Base-by-base conservation (phyloP, 2,329 filamentous ascomycete genomes). In the Monosporascus sp. region DNA sequence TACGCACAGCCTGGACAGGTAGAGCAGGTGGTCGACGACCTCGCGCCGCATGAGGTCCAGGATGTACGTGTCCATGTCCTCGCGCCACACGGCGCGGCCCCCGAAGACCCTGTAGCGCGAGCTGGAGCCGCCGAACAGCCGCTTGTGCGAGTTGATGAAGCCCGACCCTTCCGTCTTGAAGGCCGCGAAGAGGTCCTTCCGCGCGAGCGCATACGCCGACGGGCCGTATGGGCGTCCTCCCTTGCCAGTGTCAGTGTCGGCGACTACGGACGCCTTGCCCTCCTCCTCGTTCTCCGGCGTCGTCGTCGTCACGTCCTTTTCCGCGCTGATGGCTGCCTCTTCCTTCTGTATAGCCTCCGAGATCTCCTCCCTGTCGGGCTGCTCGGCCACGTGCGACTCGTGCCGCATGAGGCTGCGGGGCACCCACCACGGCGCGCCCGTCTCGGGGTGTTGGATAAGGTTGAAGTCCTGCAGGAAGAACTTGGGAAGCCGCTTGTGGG, bases 381-480 rank as follows among this genome's bases (percentile, higher is more conserved):
- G 48, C 14, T 55, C 51, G 2, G 48, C 47, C 14, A 55, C 51
- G 15, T n/a, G 41, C 4, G 51, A 37, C 31, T 59, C 35, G 3
- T 60, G 57, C 44, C 71, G 66, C 2, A 68, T 57, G 15, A 75
- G 58, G 40, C 70, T 72, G 8, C 69, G 72, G 0, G 85, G 85
- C 17, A 84, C 72, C 65, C 78, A 81, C 81, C 82, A 88, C 0
- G 78, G 72, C 2, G 70, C 60, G 0, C 68, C 63, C 0, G 79
- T 81, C 9, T 75, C 69, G 0, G 85, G 84, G 52, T 87, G 78
- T 1, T 70, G 63, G 14, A 84, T 70, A 2, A 84, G 62, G 28
- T 78, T 75, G 55, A 90, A 84, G 35, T 80, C 74, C 51, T 87
- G 80, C 5, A 89, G 71, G 64, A 90, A 87, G 61, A 78, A 83